A percentile compares a stretch with the other conserved stretches of the same genome.
phyloP scores from a whole-genome alignment of 2,329 filamentous ascomycete genomes.

The Dactylonectria macrodidyma region DNA sequence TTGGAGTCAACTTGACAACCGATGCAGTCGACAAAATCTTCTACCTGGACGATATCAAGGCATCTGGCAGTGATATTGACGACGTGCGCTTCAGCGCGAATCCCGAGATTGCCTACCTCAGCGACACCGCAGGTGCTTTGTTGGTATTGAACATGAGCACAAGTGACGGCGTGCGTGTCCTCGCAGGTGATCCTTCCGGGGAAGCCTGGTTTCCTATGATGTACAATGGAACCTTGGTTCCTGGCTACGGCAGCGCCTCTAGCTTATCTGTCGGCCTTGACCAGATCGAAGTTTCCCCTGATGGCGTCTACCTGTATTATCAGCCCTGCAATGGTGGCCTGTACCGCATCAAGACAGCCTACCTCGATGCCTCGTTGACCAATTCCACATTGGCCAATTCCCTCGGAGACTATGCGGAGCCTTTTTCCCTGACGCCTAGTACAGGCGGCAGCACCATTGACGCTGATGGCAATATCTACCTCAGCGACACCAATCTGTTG shows the following conservation, averaged over 20 bases:
- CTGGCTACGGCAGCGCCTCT: conserved; percentile 4
- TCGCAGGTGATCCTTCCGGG: conserved; percentile 9
- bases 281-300: conserved; percentile 17
- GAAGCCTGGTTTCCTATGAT: conserved; percentile 20
- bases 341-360: conserved; percentile 17
- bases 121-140: conserved; percentile 16
- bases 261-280: conserved; percentile 13
- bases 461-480: conserved; percentile 12
- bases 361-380: conserved; percentile 7
- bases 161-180: conserved; percentile 7
- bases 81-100: conserved; percentile 20
- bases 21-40: conserved; percentile 15
- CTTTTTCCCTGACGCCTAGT: conserved; percentile 9
- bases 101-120: conserved; percentile 19
- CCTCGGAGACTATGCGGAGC: conserved; percentile 12
- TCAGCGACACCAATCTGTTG: conserved; percentile 13
- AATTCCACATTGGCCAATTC: neutral
- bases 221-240: conserved; percentile 7
- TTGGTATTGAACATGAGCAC: conserved; percentile 10
- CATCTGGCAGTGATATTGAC: conserved; percentile 17
- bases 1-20: conserved; percentile 17
- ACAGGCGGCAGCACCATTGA: conserved; percentile 14
- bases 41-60: conserved; percentile 15
- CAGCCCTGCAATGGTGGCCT: conserved; percentile 14
- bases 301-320: conserved; percentile 16